Evolutionary conservation across 225 moss, liverwort and hornwort species (phyloP), one percentile per base, ranked within the genome.

Genomic region (Pseudisothecium myosuroides): DNA sequence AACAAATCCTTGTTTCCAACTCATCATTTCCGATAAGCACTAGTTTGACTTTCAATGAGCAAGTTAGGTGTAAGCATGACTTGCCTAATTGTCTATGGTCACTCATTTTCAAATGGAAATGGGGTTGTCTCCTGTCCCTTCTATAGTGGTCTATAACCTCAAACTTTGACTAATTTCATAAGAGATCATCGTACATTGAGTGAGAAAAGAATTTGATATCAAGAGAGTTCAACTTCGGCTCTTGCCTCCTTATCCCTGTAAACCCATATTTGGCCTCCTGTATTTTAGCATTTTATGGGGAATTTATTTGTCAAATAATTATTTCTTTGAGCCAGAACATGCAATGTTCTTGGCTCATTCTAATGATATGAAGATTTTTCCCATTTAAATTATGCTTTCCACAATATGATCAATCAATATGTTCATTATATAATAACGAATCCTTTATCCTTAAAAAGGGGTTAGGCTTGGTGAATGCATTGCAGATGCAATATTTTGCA

Each of bases 401-500:
- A 45, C 17, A 26, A 5, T 56, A 41, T 78, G 54, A 13, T 52
- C 54, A 77, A 68, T 76, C 52, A 52, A 10, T 49, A 34, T 29
- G 62, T 9, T 45, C 45, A 43, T 81, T 81, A 31, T 81, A 21
- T 60, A 45, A 22, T 62, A 15, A 61, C 1, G 22, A 45, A 61
- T 45, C 15, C 45, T 62, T 31, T 5, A 26, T 23, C 10, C 23
- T 64, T 36, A 17, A 49, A 16, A 64, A 17, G 11, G 34, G 47
- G 17, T 82, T 49, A 32, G 47, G 34, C 43, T 87, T 85, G 89
- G 87, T 72, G 88, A 69, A 54, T 86, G 43, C 71, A 82, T 81
- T 72, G 91, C 92, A 94, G 94, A 87, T 94, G 87, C 92, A 91
- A n/a, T 92, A 87, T 83, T 95, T 93, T 55, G 85, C 54, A 71